A percentile compares a stretch with the other conserved stretches of the same genome.
phyloP scores from a whole-genome alignment of 148 eudicot genomes.

The Chenopodium suecicum region DNA sequence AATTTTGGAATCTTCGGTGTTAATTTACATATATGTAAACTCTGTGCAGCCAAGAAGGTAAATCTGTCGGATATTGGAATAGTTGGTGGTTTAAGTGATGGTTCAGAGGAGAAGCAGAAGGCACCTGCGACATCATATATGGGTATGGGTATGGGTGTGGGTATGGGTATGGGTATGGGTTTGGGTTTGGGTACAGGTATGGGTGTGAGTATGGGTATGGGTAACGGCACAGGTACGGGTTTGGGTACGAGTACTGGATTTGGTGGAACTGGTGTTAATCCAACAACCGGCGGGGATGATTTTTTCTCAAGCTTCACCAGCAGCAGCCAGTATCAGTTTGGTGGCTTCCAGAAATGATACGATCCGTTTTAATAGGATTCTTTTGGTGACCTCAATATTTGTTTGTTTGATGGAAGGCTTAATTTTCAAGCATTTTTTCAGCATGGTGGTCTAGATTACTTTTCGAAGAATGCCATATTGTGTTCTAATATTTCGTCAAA shows the following conservation, averaged over 20 bases:
- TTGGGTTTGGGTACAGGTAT: slow-evolving; percentile 50
- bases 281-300: slow-evolving; percentile 39
- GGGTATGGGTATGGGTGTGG: slow-evolving; percentile 45
- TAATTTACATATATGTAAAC: background rate
- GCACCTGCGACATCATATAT: slow-evolving; percentile 56
- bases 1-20: background rate
- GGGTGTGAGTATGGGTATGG: slow-evolving; percentile 56
- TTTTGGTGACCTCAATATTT: slow-evolving; percentile 12
- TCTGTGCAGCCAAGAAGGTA: slow-evolving; percentile 82
- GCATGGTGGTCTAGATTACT: background rate
- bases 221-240: slow-evolving; percentile 7
- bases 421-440: slow-evolving; percentile 12
- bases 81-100: slow-evolving; percentile 70
- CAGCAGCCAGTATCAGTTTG: slow-evolving; percentile 55
- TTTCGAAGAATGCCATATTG: background rate
- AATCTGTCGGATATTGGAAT: slow-evolving; percentile 75
- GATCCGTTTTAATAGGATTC: slow-evolving; percentile 5
- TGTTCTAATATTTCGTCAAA: background rate
- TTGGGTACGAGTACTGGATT: slow-evolving; percentile 28
- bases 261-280: slow-evolving; percentile 43
- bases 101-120: slow-evolving; percentile 61
- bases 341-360: slow-evolving; percentile 54
- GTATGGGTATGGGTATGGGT: slow-evolving; percentile 40
- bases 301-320: slow-evolving; percentile 51
- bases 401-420: slow-evolving; percentile 8